Base-by-base conservation (phyloP, 2,329 filamentous ascomycete genomes). In the Cordyceps militaris region DNA sequence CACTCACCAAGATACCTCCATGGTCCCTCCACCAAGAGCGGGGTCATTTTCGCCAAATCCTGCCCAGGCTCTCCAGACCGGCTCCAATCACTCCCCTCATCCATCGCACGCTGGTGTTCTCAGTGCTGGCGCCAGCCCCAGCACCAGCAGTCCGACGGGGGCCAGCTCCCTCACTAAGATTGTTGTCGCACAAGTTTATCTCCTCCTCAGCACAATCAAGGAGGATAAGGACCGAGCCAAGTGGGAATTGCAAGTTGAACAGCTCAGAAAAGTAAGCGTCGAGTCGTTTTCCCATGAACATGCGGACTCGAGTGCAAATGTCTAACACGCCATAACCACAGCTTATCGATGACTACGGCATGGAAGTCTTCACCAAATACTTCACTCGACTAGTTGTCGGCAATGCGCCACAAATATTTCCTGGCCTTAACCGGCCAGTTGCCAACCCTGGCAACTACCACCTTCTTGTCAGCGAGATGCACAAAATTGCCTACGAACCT, bases 301-400 rank as follows among this genome's bases (percentile, higher is more conserved):
- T 69, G 51, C n/a, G 13, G 13, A 23, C 30, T 32, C 30, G 30
- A 32, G 30, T 26, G 11, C 46, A n/a, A 24, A 26, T 21, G 3
- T 44, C 55, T 57, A 47, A 57, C 47, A 9, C 14, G 14, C n/a
- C 26, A 28, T 13, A 4, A 9, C 24, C n/a, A 48, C 63, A 96
- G 89, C 86, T 97, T 72, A 88, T 97, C 77, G 87, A 96, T 84
- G 92, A 93, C 68, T 87, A 96, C 91, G 92, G 92, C 70, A 99
- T 99, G 93, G 95, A 99, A 81, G 91, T 97, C 70, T 97, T 92
- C 73, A 86, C 90, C 61, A 95, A 92, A 79, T 97, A 94, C 74
- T 96, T 99, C 75, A 87, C 91, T 73, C 90, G 93, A 74, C 81
- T 97, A 71, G 84, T 99, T 69, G 88, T 88, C 74, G 87, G 87